Evolutionary conservation across 352 stramenopile species (phyloP).

Genomic region (Achlya hypogyna): DNA sequence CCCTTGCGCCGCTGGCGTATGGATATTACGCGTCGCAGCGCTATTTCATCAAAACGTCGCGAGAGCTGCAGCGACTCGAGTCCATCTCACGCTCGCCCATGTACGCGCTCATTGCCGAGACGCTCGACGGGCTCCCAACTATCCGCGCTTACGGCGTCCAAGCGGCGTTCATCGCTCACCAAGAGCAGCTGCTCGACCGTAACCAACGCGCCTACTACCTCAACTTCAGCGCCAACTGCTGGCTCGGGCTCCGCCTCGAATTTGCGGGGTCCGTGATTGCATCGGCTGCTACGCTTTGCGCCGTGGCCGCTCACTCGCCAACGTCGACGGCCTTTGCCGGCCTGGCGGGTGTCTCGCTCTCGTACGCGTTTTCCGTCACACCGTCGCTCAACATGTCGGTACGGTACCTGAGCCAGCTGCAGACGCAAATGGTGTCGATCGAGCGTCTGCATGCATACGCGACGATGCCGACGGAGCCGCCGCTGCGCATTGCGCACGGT

Average conservation of each 20-base stretch:
- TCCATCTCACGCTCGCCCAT: constrained; percentile 89
- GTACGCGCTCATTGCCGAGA: constrained; percentile 93
- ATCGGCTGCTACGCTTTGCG: constrained; percentile 80
- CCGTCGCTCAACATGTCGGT: constrained; percentile 85
- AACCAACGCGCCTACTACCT: constrained; percentile 86
- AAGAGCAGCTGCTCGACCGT: constrained; percentile 25
- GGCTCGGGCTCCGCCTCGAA: constrained; percentile 91
- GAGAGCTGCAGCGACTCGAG: constrained; percentile 94
- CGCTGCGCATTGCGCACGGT: constrained; percentile 27
- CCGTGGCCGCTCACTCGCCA: constrained; percentile 45
- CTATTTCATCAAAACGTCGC: constrained; percentile 89
- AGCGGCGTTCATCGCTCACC: background rate
- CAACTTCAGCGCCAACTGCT: constrained; percentile 91
- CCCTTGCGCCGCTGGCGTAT: constrained; percentile 55
- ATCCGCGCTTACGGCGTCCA: constrained; percentile 55
- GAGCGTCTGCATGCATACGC: constrained; percentile 31
- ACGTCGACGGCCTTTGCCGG: constrained; percentile 33
- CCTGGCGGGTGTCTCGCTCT: constrained; percentile 73
- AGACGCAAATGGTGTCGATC: constrained; percentile 78
- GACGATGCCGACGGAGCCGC: constrained; percentile 15
- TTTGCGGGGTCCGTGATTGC: constrained; percentile 79
- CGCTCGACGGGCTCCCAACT: constrained; percentile 84
- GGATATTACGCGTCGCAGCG: constrained; percentile 78
- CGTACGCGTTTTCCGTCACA: constrained; percentile 77
- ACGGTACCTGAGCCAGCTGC: constrained; percentile 74